Conservation (phyloP, 352 stramenopile species). For the Phytophthora vignae region DNA sequence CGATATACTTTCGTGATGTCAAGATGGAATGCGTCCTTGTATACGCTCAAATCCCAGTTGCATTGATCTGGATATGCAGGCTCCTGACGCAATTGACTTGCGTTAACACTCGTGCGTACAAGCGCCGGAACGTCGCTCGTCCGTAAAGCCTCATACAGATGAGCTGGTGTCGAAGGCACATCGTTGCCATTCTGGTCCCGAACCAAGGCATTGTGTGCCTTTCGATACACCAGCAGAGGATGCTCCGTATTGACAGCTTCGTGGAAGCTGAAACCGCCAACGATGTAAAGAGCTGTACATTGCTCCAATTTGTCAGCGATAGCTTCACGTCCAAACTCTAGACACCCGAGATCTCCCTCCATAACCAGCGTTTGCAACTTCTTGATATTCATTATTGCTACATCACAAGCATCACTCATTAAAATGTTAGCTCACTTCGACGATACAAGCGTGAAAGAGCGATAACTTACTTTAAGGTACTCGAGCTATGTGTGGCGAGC, state of each 20-base stretch:
- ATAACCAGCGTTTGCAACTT: too few relatives aligned
- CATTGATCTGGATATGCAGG: background rate
- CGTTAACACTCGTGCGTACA: background rate
- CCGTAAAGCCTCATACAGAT: background rate
- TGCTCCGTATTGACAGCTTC: background rate
- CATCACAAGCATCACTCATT: too few relatives aligned
- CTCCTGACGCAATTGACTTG: background rate
- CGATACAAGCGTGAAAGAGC: too few relatives aligned
- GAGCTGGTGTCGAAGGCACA: background rate
- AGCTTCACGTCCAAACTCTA: too few relatives aligned
- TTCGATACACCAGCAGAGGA: background rate
- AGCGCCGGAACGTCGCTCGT: background rate
- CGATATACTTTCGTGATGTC: background rate
- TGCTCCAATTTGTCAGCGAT: background rate
- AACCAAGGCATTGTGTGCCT: background rate
- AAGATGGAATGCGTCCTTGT: background rate
- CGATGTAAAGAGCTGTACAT: background rate
- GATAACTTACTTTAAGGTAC: too few relatives aligned
- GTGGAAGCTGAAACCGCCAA: background rate
- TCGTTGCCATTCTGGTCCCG: background rate
- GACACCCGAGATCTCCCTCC: too few relatives aligned
- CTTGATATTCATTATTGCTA: too few relatives aligned
- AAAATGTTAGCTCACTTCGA: too few relatives aligned
- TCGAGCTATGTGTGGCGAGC: too few relatives aligned
- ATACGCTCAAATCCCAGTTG: background rate